Base-by-base conservation (phyloP, 768 basidiomycete genomes). In the Russula abietina region DNA sequence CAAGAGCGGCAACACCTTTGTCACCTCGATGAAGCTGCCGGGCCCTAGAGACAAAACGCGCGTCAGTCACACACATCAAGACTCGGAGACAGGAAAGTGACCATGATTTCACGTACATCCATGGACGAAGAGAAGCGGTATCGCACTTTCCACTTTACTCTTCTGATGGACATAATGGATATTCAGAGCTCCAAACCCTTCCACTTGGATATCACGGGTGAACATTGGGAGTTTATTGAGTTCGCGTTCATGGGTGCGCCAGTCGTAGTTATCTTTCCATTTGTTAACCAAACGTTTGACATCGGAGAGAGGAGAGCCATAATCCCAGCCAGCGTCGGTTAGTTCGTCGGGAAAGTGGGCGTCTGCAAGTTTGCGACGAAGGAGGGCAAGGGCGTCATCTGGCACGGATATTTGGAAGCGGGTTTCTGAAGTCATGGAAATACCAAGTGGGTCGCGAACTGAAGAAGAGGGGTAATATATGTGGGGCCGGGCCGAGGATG, bases 271-370 rank as follows among this genome's bases (percentile, higher is more conserved):
- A 22, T 68, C 67, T 41, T 69, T 66, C 74, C 74, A 75, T 32
- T 65, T 66, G 22, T 46, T 66, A 5, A 68, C 68, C 2, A 75
- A 68, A 8, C 72, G 67, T 28, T 62, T 48, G 16, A 75, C 55
- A 56, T 74, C 73, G 1, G 59, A 64, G 17, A 72, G 57, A 8
- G 67, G 68, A 9, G 68, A 75, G 4, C 85, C 84, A 56, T 85
- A 86, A 24, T 75, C 77, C 76, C 80, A 77, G 0, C 73, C 78
- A 0, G 77, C 79, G 22, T 77, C 75, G 11, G 83, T 75, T 2
- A 87, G 74, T 62, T 86, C 84, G 67, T 85, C 82, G 0, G 86
- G 86, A 19, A 85, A 76, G 1, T 70, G 73, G 0, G 78, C 69
- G 14, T 81, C 73, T 0, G 72, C 74, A 14, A 87, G 80, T 65